Evolutionary conservation across 495 filamentous ascomycete genomes (phyloP).

Genomic region (Cercophora sp.): DNA sequence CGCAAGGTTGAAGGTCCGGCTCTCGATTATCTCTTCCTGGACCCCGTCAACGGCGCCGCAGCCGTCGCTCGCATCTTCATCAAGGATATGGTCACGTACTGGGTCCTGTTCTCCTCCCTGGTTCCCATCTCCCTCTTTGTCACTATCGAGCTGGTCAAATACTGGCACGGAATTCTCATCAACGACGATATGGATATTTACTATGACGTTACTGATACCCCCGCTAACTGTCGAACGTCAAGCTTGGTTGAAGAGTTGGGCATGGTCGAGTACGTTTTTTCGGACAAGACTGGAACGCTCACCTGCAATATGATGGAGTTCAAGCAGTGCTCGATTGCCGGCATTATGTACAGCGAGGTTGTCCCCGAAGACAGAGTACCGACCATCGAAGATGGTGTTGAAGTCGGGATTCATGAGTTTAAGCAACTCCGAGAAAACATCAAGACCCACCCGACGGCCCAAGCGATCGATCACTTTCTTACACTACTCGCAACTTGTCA

Average conservation of each 20-base stretch:
- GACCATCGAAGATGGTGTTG: conserved; percentile 66
- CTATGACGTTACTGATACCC: conserved; percentile 91
- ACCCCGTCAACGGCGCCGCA: conserved; percentile 32
- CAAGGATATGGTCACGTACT: conserved; percentile 94
- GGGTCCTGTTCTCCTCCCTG: conserved; percentile 96
- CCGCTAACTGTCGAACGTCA: conserved; percentile 91
- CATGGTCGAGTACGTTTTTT: conserved; percentile 98
- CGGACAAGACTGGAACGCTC: conserved; percentile 98
- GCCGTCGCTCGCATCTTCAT: conserved; percentile 77
- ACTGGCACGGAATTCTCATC: conserved; percentile 94
- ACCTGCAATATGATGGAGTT: conserved; percentile 99
- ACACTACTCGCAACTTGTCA: conserved; percentile 87
- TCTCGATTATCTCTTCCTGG: conserved; percentile 69
- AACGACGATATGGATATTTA: conserved; percentile 98
- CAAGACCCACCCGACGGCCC: conserved; percentile 59
- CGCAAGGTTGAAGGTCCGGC: conserved; percentile 54
- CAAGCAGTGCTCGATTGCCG: conserved; percentile 86
- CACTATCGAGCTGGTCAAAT: conserved; percentile 96
- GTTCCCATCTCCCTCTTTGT: conserved; percentile 98
- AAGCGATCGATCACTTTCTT: conserved; percentile 85
- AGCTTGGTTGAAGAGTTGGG: conserved; percentile 96
- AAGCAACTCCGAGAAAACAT: conserved; percentile 69
- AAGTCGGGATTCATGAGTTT: conserved; percentile 85
- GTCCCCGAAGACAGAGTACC: conserved; percentile 88
- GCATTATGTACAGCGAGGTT: conserved; percentile 90